Base-by-base conservation (phyloP, 2,329 filamentous ascomycete species). In the Periconia digitata region DNA sequence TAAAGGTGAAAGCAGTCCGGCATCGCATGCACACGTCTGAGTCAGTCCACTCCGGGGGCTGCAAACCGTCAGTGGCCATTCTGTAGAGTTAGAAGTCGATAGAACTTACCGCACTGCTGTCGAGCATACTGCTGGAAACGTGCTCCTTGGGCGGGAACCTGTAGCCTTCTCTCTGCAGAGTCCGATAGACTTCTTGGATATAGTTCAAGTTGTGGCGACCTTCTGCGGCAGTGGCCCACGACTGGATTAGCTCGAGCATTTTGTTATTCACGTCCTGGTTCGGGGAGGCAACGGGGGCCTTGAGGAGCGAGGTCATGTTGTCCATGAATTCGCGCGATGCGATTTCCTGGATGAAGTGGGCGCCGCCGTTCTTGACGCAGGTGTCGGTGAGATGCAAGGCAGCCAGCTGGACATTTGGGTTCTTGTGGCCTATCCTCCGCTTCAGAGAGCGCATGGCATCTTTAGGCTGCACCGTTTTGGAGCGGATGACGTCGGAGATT, bases 11-110 rank as follows among this genome's bases (percentile, higher is more conserved):
- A 16, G 90, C 76, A 12, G 92, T 96, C 59, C 94, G 85, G 71
- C 94, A 99, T 67, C 94, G 87, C 91, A 99, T 96, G 71, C 94
- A 99, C 24, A 99, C 92, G 64, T 99, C 94, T 10, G 92, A 96
- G 73, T 99, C 94, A 43, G 86, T 85, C 94, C 94, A 99, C 74
- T 99, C 94, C 0, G 94, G 94, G 8, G 94, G 94, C 86, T 95
- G 61, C 27, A 27, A 46, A 18, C 3, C 21, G 42, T 59, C 35
- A 55, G 50, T 35, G 49, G 43, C 41, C 3, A 20, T 51, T 47
- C 45, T 22, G 15, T 23, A 34, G 38, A 3, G 6, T 4, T 13
- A 8, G 5, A 16, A 24, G 47, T 29, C 10, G 16, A 13, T 1
- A 6, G 8, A 6, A 80, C 87, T 70, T 82, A 95, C 90, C 52